Evolutionary conservation across 2,329 filamentous ascomycete genomes (phyloP), one percentile per base, ranked within the genome.

Genomic region (Eurotiales sp.): DNA sequence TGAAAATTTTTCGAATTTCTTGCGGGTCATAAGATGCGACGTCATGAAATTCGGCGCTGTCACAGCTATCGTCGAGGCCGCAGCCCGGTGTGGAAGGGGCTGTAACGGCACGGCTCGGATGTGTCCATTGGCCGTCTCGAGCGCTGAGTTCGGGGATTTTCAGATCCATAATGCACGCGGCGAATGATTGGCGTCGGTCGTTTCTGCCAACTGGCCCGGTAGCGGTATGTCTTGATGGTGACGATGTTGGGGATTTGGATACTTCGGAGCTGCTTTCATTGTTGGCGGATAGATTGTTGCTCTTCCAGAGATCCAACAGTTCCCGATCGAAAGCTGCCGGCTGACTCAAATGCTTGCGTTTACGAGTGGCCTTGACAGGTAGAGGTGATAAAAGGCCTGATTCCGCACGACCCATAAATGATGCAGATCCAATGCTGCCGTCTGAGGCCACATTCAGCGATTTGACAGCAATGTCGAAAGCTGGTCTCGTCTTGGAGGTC

Each of bases 121-220:
- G 8, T 32, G 30, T 40, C 61, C 59, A 66, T 19, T 41, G 45
- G 14, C 59, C 59, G n/a, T 59, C 58, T 29, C 61, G 51, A 3
- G 52, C 22, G 11, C 60, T 58, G 3, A 65, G 54, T 21, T 65
- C 62, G 8, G 67, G 64, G 15, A 68, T 67, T 37, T 63, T 66
- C 48, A 70, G 61, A 45, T 68, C 66, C 52, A 69, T 61, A 42
- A 69, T 68, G 50, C 65, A 67, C 39, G 67, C 66, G 0, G 65
- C 64, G 42, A 68, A 69, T 2, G 66, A 68, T 2, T 64, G 55
- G 11, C 62, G 63, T 3, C 61, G 59, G 8, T 32, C 32, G 15
- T 14, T 48, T 29, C 4, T 51, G 40, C 10, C 23, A 25, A 23
- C 44, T n/a, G 42, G 25, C 43, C 37, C 27, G n/a, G n/a, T n/a